Conservation (phyloP, 176 grass and related monocot genomes). For the Oryza longistaminata region DNA sequence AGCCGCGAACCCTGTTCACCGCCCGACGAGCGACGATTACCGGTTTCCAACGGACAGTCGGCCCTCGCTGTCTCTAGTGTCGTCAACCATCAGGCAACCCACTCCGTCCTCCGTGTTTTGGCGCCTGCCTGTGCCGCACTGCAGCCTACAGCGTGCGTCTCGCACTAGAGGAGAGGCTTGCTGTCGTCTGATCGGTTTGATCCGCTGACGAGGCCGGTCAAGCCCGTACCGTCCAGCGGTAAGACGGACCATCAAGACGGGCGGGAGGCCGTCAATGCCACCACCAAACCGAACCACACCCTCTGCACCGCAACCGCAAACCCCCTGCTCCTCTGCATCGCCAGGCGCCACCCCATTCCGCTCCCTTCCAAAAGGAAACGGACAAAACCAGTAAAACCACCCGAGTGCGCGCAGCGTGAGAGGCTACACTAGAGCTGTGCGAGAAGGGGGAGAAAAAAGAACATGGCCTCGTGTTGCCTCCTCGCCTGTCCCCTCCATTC, state of each 20-base stretch:
- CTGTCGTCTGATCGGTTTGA: neutral
- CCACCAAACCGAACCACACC: neutral
- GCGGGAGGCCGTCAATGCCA: constrained; percentile 32
- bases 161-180: too few species aligned
- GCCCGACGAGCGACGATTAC: neutral
- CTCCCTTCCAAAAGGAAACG: constrained; percentile 20
- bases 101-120: too few species aligned
- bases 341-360: neutral
- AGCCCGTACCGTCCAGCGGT: constrained; percentile 34
- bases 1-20: neutral
- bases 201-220: constrained; percentile 38
- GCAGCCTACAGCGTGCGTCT: neutral
- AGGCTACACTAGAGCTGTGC: too few species aligned
- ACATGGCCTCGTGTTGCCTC: neutral
- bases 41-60: neutral
- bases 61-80: too few species aligned
- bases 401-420: neutral
- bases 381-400: constrained; percentile 6
- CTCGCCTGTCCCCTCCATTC: neutral
- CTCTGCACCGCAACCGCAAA: neutral
- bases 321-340: neutral
- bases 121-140: neutral
- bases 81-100: too few species aligned
- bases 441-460: neutral
- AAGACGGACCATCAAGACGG: constrained; percentile 22